Percentiles rank a stretch among this genome's conserved stretches.
phyloP scores from a whole-genome alignment of 2,329 filamentous ascomycete genomes.

The Mariannaea elegans region DNA sequence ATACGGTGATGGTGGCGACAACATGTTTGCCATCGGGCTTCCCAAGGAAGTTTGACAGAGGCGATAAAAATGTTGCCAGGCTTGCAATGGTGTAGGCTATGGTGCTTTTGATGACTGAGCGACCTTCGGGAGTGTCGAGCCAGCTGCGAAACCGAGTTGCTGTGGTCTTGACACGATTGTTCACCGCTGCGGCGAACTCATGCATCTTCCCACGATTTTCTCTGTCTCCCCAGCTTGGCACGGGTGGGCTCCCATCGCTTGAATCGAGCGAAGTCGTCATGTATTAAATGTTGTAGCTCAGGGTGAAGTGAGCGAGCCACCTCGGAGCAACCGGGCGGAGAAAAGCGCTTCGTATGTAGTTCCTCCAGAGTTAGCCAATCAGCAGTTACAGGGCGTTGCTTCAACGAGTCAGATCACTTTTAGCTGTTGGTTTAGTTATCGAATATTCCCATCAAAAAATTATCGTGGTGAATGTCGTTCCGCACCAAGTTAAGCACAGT shows the following conservation, averaged over 20 bases:
- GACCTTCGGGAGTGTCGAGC: conserved; percentile 75
- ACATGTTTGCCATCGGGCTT: conserved; percentile 92
- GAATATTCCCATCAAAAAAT: too few relatives aligned
- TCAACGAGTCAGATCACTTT: too few relatives aligned
- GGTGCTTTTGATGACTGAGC: conserved; percentile 88
- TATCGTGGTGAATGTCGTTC: too few relatives aligned
- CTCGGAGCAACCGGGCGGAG: conserved; percentile 5
- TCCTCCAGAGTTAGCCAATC: too few relatives aligned
- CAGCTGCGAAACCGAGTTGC: conserved; percentile 62
- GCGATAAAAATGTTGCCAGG: conserved; percentile 82
- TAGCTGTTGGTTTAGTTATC: too few relatives aligned
- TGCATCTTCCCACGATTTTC: conserved; percentile 7
- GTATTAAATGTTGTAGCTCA: not conserved
- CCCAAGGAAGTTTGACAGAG: conserved; percentile 77
- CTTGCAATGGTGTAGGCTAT: conserved; percentile 88
- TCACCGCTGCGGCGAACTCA: conserved; percentile 22
- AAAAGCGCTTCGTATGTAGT: not conserved
- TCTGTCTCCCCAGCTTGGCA: not conserved
- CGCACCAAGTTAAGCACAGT: too few relatives aligned
- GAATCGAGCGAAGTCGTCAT: not conserved
- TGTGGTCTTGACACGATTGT: conserved; percentile 43
- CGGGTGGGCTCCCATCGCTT: not conserved
- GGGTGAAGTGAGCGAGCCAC: not conserved
- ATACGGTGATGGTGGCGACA: conserved; percentile 92
- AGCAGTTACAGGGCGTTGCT: too few relatives aligned